A percentile compares a stretch with the other conserved stretches of the same genome.
Conservation (phyloP, 2,329 filamentous ascomycete species). For the Pseudopithomyces chartarum region DNA sequence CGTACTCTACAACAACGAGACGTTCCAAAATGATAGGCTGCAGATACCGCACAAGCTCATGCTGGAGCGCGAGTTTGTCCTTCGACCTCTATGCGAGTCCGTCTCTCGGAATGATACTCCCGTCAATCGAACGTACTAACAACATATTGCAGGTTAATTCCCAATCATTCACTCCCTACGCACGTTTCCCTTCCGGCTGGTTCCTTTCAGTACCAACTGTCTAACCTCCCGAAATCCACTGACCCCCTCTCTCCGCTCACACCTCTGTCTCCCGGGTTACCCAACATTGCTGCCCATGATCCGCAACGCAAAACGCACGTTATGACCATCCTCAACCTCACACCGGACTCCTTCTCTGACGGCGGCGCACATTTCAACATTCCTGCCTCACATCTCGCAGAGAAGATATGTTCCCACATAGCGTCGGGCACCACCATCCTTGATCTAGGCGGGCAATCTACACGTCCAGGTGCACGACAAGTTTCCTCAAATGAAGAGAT, state of each 20-base stretch:
- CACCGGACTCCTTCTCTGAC: slow-evolving; percentile 96
- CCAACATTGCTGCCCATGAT: slow-evolving; percentile 33
- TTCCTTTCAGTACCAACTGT: slow-evolving; percentile 38
- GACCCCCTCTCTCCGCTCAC: slow-evolving; percentile 47
- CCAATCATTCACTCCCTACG: slow-evolving; percentile 44
- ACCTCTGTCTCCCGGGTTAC: slow-evolving; percentile 40
- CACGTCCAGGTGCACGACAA: slow-evolving; percentile 74
- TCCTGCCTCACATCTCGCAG: slow-evolving; percentile 56
- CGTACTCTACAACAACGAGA: slow-evolving; percentile 74
- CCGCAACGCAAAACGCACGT: slow-evolving; percentile 63
- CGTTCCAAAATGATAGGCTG: slow-evolving; percentile 72
- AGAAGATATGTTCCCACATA: slow-evolving; percentile 67
- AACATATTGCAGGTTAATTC: slow-evolving; percentile 27
- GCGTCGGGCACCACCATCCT: slow-evolving; percentile 77
- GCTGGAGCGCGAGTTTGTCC: slow-evolving; percentile 89
- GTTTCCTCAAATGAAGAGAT: slow-evolving; percentile 76
- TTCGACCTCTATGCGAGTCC: slow-evolving; percentile 82
- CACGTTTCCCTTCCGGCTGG: slow-evolving; percentile 53
- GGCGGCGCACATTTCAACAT: slow-evolving; percentile 63
- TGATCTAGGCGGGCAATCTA: slow-evolving; percentile 93
- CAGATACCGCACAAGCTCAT: slow-evolving; percentile 84
- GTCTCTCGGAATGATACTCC: slow-evolving; percentile 24
- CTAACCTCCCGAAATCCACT: slow-evolving; percentile 39
- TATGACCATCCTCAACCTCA: slow-evolving; percentile 95
- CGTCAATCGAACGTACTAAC: slow-evolving; percentile 15